Base-by-base conservation (phyloP, 2,329 filamentous ascomycete species). In the Xylaria sp. region DNA sequence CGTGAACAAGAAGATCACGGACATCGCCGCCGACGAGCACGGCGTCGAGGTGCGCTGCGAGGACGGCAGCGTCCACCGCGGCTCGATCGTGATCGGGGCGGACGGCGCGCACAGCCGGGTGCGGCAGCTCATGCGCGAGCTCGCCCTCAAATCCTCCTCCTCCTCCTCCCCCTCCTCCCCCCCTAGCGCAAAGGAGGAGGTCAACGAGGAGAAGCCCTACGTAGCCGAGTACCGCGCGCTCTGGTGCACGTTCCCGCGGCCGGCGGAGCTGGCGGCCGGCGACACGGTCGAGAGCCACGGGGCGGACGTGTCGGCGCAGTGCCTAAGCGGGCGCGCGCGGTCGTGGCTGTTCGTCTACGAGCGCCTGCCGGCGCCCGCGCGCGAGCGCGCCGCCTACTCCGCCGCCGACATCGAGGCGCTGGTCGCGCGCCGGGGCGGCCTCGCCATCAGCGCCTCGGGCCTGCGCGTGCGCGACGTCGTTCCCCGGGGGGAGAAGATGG, bases 301-400 rank as follows among this genome's bases (percentile, higher is more conserved):
- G 2, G 19, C 4, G 8, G 50, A 51, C 21, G 20, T 48, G 24
- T 52, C 52, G n/a, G 4, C 46, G 9, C 51, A 59, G 44, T 50
- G 48, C 13, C 20, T 61, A 11, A 18, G 39, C 7, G 45, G 52
- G 2, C 2, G 29, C 2, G 42, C 47, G 2, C 37, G 40, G n/a
- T 43, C 39, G 8, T 63, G 58, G 56, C 29, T 58, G 1, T 61
- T 63, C 41, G 17, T 61, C 4, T 58, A 63, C 39, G 58, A 63
- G 43, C 38, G 39, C 7, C 50, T 61, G 2, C 43, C 52, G 19
- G 21, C 26, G 16, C 54, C 54, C 3, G 52, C 50, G 13, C 26
- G 34, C 11, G 56, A 55, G 19, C 49, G 48, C 6, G 11, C 22
- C 7, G 21, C 19, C 6, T 63, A 63, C 21, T 52, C 59, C 1